Conservation (phyloP, 331 rosid species). For the Phaseolus coccineus region DNA sequence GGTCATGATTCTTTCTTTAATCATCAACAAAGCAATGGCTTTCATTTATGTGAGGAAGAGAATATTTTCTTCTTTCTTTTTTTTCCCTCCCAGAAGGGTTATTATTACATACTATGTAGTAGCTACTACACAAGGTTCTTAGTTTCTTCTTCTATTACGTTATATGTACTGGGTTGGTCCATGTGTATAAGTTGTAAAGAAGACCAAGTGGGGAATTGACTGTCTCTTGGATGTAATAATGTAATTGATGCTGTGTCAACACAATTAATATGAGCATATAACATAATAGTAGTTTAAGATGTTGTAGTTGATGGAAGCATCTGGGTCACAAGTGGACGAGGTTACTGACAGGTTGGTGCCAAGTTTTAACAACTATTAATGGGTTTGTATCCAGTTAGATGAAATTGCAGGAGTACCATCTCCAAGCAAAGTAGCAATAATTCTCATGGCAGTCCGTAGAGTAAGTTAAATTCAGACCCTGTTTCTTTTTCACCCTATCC, state of each 20-base stretch:
- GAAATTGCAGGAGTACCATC: not conserved
- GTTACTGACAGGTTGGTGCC: slow-evolving; percentile 28
- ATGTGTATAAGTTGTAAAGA: not conserved
- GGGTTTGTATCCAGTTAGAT: not conserved
- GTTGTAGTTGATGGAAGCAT: slow-evolving; percentile 12
- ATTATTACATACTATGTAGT: not conserved
- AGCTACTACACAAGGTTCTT: not conserved
- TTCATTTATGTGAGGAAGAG: slow-evolving; percentile 1
- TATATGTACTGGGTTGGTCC: not conserved
- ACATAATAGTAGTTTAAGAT: not conserved
- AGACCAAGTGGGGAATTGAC: not conserved
- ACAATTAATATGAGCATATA: not conserved
- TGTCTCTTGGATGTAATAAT: not conserved
- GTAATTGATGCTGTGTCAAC: not conserved
- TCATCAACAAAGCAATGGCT: slow-evolving; percentile 1
- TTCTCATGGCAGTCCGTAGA: not conserved
- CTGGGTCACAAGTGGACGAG: slow-evolving; percentile 14
- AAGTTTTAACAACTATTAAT: slow-evolving; percentile 18
- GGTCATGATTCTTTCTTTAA: not conserved
- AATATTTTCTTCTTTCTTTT: not conserved
- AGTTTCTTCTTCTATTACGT: not conserved
- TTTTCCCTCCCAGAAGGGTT: not conserved
- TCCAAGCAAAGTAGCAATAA: slow-evolving; percentile 1
- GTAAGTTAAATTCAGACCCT: not conserved
- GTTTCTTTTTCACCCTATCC: not conserved